Evolutionary conservation across 2,329 filamentous ascomycete genomes (phyloP).

Genomic region (Fusarium guadeloupense): DNA sequence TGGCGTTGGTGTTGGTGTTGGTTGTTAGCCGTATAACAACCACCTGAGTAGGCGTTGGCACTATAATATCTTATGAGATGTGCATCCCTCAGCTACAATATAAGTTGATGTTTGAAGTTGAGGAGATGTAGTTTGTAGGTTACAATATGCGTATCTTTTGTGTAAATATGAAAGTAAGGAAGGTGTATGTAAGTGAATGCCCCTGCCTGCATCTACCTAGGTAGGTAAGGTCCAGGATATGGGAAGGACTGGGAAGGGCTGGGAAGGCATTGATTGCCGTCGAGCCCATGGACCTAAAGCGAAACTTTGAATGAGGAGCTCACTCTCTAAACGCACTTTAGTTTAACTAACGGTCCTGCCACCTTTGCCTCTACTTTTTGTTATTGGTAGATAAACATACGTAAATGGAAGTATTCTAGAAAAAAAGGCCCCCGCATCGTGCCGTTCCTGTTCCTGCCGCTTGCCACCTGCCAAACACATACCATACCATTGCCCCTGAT

Average conservation of each 20-base stretch:
- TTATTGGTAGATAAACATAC: slow-evolving; percentile 26
- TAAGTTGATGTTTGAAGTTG: background rate
- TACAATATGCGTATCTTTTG: no score
- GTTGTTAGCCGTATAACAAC: background rate
- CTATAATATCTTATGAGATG: background rate
- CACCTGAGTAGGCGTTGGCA: slow-evolving; percentile 8
- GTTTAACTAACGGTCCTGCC: background rate
- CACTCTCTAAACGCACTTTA: no score
- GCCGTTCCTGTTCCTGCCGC: slow-evolving; percentile 35
- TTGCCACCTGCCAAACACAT: slow-evolving; percentile 23
- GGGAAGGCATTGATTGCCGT: background rate
- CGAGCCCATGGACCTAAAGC: background rate
- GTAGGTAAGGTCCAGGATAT: background rate
- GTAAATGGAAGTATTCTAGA: slow-evolving; percentile 42
- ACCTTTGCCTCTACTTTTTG: background rate
- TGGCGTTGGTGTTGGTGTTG: background rate
- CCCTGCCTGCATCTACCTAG: no score
- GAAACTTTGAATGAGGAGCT: no score
- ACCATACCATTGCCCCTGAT: slow-evolving; percentile 16
- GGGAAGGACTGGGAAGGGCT: background rate
- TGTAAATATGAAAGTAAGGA: background rate
- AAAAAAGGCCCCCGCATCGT: slow-evolving; percentile 38
- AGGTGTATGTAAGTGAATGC: background rate
- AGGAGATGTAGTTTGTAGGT: no score
- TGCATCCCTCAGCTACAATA: background rate